Base-by-base conservation (phyloP, 2,329 filamentous ascomycete genomes). In the Tolypocladium endophyticum region DNA sequence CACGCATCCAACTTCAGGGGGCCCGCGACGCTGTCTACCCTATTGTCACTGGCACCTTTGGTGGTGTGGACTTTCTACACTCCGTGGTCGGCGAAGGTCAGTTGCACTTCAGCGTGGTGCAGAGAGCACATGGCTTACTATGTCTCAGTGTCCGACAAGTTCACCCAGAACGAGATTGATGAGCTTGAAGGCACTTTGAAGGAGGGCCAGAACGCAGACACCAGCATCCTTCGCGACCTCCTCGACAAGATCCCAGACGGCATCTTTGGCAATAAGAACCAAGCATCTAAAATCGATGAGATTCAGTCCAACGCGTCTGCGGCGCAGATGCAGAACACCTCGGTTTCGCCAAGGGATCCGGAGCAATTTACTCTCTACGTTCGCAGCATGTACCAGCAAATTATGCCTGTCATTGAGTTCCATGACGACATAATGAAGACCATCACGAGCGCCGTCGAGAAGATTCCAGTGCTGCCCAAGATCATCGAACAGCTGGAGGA, bases 1-100 rank as follows among this genome's bases (percentile, higher is more conserved):
- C 91, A n/a, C 77, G 79, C 68, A 77, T 96, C 35, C 78, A 84
- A 54, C 80, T 97, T 35, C 78, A 81, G 39, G 91, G 89, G 53
- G 87, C 83, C 60, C 79, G 80, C 28, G 70, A 79, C 39, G 69
- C 80, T 5, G 89, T 96, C 62, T 96, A 89, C 67, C 92, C 92
- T 8, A 77, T 93, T 62, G 82, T 96, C 53, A 97, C 92, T 1
- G 92, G 93, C 61, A 97, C 92, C 8, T 97, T 97, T 73, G 92
- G 92, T 62, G 92, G 92, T 63, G 92, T 96, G 18, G 93, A 97
- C 69, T 97, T 97, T 76, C 78, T 96, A 62, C 91, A 96, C 76
- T 94, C 89, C 1, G 92, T 96, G 36, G 89, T 83, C 54, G 84
- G 85, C 61, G 85, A 87, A 76, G 77, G 81, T 82, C 64, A n/a